These are phyloP conservation scores for Crithidia brevicula DNA, from an alignment of 208 protist genomes.

Conservation along the genomic window DNA sequence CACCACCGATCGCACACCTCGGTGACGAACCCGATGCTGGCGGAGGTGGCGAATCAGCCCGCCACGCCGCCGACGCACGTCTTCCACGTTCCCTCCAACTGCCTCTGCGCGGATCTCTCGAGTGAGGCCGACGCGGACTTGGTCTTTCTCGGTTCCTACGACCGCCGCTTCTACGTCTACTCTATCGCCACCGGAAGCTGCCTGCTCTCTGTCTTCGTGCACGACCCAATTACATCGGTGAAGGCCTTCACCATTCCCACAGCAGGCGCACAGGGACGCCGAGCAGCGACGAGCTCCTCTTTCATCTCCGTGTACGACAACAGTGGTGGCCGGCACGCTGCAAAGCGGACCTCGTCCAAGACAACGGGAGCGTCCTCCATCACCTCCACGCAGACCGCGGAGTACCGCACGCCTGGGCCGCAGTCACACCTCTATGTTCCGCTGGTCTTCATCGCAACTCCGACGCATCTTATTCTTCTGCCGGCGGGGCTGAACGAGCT, in stretches of 20 bases:
- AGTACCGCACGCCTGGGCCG: not conserved
- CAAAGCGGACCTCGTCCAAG: no score
- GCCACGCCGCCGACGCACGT: slow-evolving; percentile 25
- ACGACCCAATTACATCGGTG: slow-evolving; percentile 76
- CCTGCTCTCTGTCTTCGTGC: slow-evolving; percentile 73
- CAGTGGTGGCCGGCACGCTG: no score
- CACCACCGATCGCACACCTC: slow-evolving; percentile 21
- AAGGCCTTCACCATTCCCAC: slow-evolving; percentile 61
- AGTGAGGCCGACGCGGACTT: slow-evolving; percentile 36
- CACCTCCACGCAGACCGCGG: slow-evolving; percentile 5
- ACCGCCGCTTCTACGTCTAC: slow-evolving; percentile 86
- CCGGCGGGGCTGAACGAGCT: slow-evolving; percentile 22
- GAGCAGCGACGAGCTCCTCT: slow-evolving; percentile 12
- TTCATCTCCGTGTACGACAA: slow-evolving; percentile 13
- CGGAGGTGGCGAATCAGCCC: slow-evolving; percentile 3
- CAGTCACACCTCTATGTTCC: slow-evolving; percentile 2
- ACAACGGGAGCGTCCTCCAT: no score
- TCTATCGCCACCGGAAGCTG: slow-evolving; percentile 51
- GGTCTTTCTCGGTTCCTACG: slow-evolving; percentile 80
- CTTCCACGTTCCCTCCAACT: slow-evolving; percentile 86
- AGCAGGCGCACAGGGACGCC: not conserved
- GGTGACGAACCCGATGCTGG: not conserved
- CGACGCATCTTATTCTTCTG: slow-evolving; percentile 31
- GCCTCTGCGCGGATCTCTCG: slow-evolving; percentile 68
- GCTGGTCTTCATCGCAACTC: slow-evolving; percentile 28